Evolutionary conservation across 345 rosid species (phyloP).

Genomic region (Rhodamnia rubescens): DNA sequence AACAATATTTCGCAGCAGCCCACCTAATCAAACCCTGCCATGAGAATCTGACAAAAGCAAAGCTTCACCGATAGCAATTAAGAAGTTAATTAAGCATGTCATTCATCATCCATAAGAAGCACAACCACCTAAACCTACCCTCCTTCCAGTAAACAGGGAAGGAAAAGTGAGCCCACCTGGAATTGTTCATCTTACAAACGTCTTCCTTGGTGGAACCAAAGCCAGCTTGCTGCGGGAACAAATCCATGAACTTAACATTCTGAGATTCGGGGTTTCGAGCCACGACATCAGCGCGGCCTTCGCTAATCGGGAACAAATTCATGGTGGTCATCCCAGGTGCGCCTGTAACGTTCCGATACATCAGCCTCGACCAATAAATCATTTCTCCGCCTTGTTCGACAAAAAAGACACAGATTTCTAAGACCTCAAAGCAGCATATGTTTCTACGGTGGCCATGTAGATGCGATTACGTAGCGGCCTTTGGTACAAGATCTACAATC

Average conservation of each 20-base stretch:
- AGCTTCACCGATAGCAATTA: neutral
- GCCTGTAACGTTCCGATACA: conserved; percentile 15
- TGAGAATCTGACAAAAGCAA: neutral
- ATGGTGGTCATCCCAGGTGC: conserved; percentile 22
- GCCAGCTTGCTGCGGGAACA: conserved; percentile 2
- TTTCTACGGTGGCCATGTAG: neutral
- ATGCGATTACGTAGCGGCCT: neutral
- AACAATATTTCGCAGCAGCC: neutral
- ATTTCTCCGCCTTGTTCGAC: neutral
- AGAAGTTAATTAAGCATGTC: neutral
- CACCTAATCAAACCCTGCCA: neutral
- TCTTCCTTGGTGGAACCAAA: conserved; percentile 17
- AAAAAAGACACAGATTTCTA: neutral
- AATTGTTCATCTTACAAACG: conserved; percentile 12
- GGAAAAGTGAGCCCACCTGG: conserved; percentile 19
- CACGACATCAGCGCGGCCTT: neutral
- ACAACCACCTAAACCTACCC: neutral
- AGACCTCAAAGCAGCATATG: neutral
- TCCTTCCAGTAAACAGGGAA: neutral
- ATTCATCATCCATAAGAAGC: neutral
- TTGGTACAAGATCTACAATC: neutral
- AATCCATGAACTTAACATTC: conserved; percentile 14
- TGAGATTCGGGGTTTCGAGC: neutral
- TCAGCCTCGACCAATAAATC: neutral
- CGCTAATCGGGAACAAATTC: conserved; percentile 38